Evolutionary conservation across 306 rosid species (phyloP).

Genomic region (Crataegus laevigata): DNA sequence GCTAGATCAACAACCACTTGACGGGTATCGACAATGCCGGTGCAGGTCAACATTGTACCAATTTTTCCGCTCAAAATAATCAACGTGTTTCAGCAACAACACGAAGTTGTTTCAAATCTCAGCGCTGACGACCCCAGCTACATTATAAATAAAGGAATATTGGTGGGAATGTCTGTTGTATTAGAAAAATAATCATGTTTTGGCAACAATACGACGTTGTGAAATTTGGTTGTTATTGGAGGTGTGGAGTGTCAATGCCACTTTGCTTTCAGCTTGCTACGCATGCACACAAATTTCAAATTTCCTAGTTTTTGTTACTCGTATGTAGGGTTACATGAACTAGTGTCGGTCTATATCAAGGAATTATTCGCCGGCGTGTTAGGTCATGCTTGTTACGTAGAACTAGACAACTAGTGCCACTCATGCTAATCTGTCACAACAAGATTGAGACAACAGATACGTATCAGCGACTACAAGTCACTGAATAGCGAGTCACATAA

Average conservation of each 20-base stretch:
- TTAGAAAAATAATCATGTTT: too few relatives aligned
- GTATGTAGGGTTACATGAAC: background rate
- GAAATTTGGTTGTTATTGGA: background rate
- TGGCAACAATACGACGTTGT: background rate
- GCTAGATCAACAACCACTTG: constrained; percentile 19
- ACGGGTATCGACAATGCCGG: constrained; percentile 3
- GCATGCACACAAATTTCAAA: background rate
- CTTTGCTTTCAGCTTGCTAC: background rate
- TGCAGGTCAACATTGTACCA: background rate
- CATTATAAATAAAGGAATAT: constrained; percentile 28
- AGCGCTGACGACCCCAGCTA: constrained; percentile 23
- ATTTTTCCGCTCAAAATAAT: constrained; percentile 26
- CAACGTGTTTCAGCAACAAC: background rate
- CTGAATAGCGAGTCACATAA: too few relatives aligned
- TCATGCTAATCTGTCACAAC: too few relatives aligned
- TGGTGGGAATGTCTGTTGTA: background rate
- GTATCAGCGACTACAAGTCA: accelerated
- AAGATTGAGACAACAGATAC: too few relatives aligned
- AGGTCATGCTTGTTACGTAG: background rate
- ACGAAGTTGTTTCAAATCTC: constrained; percentile 11
- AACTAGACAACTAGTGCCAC: background rate
- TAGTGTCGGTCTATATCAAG: background rate
- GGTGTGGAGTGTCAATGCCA: background rate
- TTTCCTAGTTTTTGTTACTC: too few relatives aligned
- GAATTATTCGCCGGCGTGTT: background rate